Evolutionary conservation across 495 filamentous ascomycete genomes (phyloP), one percentile per base, ranked within the genome.

Genomic region (Trichoderma parareesei): DNA sequence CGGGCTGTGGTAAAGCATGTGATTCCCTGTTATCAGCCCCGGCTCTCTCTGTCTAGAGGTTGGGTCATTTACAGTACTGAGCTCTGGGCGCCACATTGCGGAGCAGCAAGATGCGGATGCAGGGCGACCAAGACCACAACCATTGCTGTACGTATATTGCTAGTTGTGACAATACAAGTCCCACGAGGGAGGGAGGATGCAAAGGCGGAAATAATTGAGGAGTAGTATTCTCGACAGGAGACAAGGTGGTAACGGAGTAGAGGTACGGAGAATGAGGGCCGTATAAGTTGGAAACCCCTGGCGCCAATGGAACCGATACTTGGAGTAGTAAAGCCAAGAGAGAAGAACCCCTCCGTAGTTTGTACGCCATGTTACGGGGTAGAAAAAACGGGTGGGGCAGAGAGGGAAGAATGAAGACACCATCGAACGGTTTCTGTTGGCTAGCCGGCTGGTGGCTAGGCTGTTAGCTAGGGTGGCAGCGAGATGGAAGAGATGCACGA

Each of bases 31-130:
- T 57, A 57, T 57, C 53, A 37, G 53, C 18, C 27, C 27, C 27
- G 8, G n/a, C n/a, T 57, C 53, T 27, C 27, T 27, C 48, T 55
- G 48, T 5, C 53, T 57, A 27, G 33, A 57, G 53, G 53, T 57
- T 57, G 53, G 53, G 53, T 27, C 37, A 38, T 57, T 37, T 57
- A 27, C 53, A 57, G 46, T 37, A 2, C 0, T 27, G 53, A 57
- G 53, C 53, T 3, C 53, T 57, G 35, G 53, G 53, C 33, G 53
- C 53, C 53, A 57, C 53, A 37, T 16, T 57, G 53, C 53, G 53
- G 53, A 57, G 53, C 53, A 57, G 37, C 27, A 27, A 27, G 27
- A 27, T 27, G 27, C 27, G 27, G 53, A 57, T 57, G 53, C 53
- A 37, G 27, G 53, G 53, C 53, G 53, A 37, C 53, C 53, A 37